Evolutionary conservation across 805 yeast species (phyloP).

Genomic region (Lipomyces japonicus): DNA sequence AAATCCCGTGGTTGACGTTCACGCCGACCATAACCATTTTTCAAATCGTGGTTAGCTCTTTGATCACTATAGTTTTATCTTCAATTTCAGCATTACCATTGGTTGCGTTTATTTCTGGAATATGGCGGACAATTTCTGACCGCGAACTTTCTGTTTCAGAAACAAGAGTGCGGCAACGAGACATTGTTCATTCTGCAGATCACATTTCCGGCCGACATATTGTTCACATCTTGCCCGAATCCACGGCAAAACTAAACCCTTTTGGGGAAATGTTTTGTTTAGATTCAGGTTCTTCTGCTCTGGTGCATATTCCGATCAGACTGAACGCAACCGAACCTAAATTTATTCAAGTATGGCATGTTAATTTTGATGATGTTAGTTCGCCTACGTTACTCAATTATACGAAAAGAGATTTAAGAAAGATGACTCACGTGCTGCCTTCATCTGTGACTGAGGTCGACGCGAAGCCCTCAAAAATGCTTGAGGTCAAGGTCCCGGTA

Average conservation of each 20-base stretch:
- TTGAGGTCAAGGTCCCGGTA: constrained; percentile 62
- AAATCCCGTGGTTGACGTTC: constrained; percentile 71
- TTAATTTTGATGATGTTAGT: constrained; percentile 52
- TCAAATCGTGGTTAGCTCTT: constrained; percentile 47
- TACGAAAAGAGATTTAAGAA: constrained; percentile 54
- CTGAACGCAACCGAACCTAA: constrained; percentile 78
- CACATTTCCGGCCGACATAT: constrained; percentile 85
- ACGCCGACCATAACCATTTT: constrained; percentile 52
- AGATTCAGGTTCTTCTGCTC: constrained; percentile 31
- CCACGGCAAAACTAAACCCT: constrained; percentile 81
- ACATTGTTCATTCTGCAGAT: constrained; percentile 38
- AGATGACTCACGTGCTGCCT: constrained; percentile 29
- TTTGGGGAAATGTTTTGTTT: constrained; percentile 61
- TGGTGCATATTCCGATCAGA: constrained; percentile 61
- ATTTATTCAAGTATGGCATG: constrained; percentile 59
- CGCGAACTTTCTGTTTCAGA: constrained; percentile 39
- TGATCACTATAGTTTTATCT: constrained; percentile 49
- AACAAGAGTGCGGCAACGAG: constrained; percentile 32
- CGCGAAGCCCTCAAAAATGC: constrained; percentile 15
- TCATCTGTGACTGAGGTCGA: constrained; percentile 11
- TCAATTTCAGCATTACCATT: constrained; percentile 27
- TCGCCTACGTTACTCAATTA: constrained; percentile 47
- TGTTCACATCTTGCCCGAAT: constrained; percentile 84
- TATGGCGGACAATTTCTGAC: constrained; percentile 32
- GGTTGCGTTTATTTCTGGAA: constrained; percentile 24